A percentile compares a stretch with the other conserved stretches of the same genome.
These are phyloP conservation scores for Ogataea sp. DNA, from an alignment of 805 yeast species.

Conservation along the genomic window DNA sequence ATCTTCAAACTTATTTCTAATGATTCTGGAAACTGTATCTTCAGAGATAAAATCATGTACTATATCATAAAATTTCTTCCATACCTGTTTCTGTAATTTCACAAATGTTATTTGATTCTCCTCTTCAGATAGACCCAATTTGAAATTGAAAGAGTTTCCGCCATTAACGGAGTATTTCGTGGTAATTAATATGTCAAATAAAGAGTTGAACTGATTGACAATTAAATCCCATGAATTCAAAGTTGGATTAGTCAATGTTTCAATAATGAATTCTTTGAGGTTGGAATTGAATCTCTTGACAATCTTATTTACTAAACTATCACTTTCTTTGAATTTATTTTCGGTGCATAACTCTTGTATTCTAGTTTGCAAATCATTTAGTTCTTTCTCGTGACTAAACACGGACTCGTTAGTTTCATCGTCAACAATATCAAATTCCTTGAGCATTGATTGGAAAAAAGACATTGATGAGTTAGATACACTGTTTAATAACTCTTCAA, in stretches of 20 bases:
- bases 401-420: slow-evolving; percentile 6
- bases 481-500: slow-evolving; percentile 14
- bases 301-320: slow-evolving; percentile 31
- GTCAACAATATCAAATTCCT: slow-evolving; percentile 25
- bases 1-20: slow-evolving; percentile 79
- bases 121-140: slow-evolving; percentile 46
- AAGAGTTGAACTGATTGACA: slow-evolving; percentile 32
- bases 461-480: slow-evolving; percentile 6
- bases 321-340: slow-evolving; percentile 32
- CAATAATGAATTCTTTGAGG: slow-evolving; percentile 44
- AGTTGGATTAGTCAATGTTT: slow-evolving; percentile 41
- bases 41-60: slow-evolving; percentile 56
- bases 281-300: slow-evolving; percentile 37
- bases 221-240: slow-evolving; percentile 56
- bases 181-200: slow-evolving; percentile 21
- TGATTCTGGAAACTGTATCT: slow-evolving; percentile 54
- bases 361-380: slow-evolving; percentile 23
- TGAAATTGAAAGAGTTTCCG: slow-evolving; percentile 43
- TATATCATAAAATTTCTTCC: slow-evolving; percentile 55
- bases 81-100: slow-evolving; percentile 46
- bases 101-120: slow-evolving; percentile 32
- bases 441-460: slow-evolving; percentile 7
- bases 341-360: slow-evolving; percentile 23
- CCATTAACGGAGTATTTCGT: slow-evolving; percentile 20
- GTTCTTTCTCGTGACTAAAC: slow-evolving; percentile 25